Evolutionary conservation across 306 rosid species (phyloP).

Genomic region (Leucaena leucocephala): DNA sequence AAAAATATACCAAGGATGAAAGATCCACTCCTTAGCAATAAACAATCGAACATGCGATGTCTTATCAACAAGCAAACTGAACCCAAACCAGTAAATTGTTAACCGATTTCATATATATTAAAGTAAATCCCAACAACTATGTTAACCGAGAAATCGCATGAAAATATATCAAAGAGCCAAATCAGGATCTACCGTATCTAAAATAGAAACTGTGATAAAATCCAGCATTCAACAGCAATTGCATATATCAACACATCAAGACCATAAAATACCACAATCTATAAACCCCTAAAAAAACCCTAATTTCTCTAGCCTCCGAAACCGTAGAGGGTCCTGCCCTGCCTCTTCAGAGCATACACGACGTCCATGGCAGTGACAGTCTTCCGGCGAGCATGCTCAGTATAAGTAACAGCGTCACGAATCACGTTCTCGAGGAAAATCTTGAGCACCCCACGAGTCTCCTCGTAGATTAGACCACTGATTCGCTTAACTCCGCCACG

Average conservation of each 20-base stretch:
- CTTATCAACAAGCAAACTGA: not conserved
- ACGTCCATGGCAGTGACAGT: constrained; percentile 17
- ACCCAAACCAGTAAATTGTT: not conserved
- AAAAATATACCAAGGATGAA: not conserved
- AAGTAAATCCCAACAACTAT: no score
- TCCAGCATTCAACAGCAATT: not conserved
- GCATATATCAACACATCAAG: not conserved
- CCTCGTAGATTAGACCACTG: constrained; percentile 19
- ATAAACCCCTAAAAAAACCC: not conserved
- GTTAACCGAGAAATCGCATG: not conserved
- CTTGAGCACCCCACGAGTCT: constrained; percentile 17
- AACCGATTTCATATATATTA: no score
- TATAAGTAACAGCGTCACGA: constrained; percentile 10
- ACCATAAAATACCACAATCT: not conserved
- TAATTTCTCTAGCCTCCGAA: not conserved
- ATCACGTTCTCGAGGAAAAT: constrained; percentile 19
- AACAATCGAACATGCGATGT: not conserved
- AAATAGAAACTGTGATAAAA: not conserved
- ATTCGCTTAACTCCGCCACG: constrained; percentile 24
- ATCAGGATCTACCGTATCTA: no score
- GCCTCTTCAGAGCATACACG: constrained; percentile 15
- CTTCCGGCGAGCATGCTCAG: constrained; percentile 19
- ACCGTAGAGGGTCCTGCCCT: constrained; percentile 17
- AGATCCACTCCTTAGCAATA: not conserved
- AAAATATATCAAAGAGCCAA: not conserved